Evolutionary conservation across 169 alveolate species (phyloP), one percentile per base, ranked within the genome.

Genomic region (Eimeria praecox): DNA sequence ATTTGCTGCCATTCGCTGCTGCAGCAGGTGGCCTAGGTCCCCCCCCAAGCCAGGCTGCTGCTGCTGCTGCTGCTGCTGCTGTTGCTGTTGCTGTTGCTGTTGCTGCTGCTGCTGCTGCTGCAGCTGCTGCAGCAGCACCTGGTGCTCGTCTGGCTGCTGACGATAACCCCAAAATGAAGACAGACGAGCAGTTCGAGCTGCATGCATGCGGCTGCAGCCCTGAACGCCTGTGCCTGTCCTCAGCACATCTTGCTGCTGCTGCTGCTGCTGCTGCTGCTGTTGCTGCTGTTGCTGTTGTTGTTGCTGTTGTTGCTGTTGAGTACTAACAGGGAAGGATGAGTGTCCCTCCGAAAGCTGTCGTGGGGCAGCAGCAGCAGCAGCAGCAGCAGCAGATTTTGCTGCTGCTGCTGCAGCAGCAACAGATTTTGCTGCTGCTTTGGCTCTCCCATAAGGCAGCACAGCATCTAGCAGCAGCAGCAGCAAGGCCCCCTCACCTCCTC

Each of bases 401-500:
- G 42, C 35, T n/a, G 75, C 52, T 6, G 75, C 40, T 20, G 90
- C 62, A 24, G 62, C 71, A 16, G 49, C 27, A 10, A 59, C 24
- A 3, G 42, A 35, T 2, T 30, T 78, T 33, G 92, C 73, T 2
- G 77, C 5, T 56, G 80, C 92, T 56, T 59, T 82, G 35, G 92
- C 62, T 56, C 12, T 30, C 24, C 46, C 30, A 24, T 54, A 64
- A 0, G 92, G 80, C 59, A 59, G 73, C 62, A 86, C n/a, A 24
- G 64, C 82, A 54, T 86, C 92, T 6, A 86, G 92, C 80, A 86
- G 80, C 82, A 86, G 82, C 92, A 86, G 46, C 56, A 86, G 92
- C 92, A 86, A 64, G 64, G 92, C 92, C 80, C 92, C 92, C 62
- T 86, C 92, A 38, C 38, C 92, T 5, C 92, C 92, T 40, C 92